phyloP scores from a whole-genome alignment of 257 asterid species.

The Leptodermis oblonga region DNA sequence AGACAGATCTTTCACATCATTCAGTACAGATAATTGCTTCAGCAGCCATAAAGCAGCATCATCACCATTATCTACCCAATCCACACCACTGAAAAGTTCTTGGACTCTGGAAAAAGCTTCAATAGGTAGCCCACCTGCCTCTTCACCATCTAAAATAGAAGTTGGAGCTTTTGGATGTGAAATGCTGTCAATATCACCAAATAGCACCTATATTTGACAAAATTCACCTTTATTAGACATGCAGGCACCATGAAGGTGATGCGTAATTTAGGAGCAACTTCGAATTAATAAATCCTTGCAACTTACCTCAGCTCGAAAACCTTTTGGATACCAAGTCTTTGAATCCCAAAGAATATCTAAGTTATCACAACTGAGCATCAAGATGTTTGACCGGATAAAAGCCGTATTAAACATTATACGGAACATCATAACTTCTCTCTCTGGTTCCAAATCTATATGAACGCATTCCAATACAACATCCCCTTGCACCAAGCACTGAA shows the following conservation, averaged over 20 bases:
- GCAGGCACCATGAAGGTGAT: constrained; percentile 8
- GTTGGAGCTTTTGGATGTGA: constrained; percentile 62
- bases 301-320: constrained; percentile 92
- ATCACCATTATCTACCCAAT: constrained; percentile 78
- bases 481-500: constrained; percentile 97
- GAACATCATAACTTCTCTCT: constrained; percentile 98
- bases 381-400: constrained; percentile 87
- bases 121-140: constrained; percentile 85
- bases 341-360: constrained; percentile 93
- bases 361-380: constrained; percentile 92
- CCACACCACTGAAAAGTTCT: constrained; percentile 84
- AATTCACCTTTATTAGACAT: constrained; percentile 20
- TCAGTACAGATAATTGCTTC: constrained; percentile 74
- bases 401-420: constrained; percentile 96
- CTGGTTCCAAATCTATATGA: constrained; percentile 86
- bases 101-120: constrained; percentile 94
- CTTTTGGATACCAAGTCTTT: constrained; percentile 81
- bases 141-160: constrained; percentile 74
- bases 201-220: constrained; percentile 54
- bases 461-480: constrained; percentile 96
- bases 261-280: constrained; percentile 8
- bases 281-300: constrained; percentile 15
- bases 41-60: constrained; percentile 95
- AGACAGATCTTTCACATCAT: constrained; percentile 79
- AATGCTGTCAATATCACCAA: constrained; percentile 89